phyloP scores from a whole-genome alignment of 441 rosid species.

The Populus tomentosa region DNA sequence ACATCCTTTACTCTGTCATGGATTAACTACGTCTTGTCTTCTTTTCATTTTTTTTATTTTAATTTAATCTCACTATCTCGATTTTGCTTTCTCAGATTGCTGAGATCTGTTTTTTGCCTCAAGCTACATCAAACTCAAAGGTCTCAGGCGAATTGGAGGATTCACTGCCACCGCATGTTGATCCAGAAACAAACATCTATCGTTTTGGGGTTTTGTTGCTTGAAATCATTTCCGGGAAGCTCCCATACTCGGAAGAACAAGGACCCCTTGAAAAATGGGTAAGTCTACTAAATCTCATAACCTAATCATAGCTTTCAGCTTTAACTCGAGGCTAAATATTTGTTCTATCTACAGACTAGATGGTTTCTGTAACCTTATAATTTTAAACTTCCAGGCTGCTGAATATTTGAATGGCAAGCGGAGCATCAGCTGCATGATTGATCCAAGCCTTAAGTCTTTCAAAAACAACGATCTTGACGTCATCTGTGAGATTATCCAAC shows the following conservation, averaged over 20 bases:
- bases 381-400: constrained; percentile 44
- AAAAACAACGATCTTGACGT: constrained; percentile 55
- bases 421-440: constrained; percentile 44
- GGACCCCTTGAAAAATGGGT: constrained; percentile 84
- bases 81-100: constrained; percentile 42
- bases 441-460: constrained; percentile 57
- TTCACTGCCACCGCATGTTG: constrained; percentile 45
- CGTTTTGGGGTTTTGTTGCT: constrained; percentile 70
- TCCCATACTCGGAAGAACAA: constrained; percentile 56
- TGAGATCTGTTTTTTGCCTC: constrained; percentile 41
- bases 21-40: constrained; percentile 1
- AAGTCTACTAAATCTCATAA: constrained; percentile 12
- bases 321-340: background rate
- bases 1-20: background rate
- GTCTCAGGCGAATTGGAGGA: constrained; percentile 35
- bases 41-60: background rate
- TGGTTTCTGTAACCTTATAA: background rate
- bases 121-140: constrained; percentile 28
- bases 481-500: constrained; percentile 51
- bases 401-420: constrained; percentile 41
- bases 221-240: constrained; percentile 81
- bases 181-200: constrained; percentile 63
- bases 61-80: background rate
- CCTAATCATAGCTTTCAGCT: background rate
- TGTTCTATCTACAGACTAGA: background rate